Percentiles rank a stretch among this genome's conserved stretches.
Conservation (phyloP, 305 asterid species). For the Fraxinus greggii region DNA sequence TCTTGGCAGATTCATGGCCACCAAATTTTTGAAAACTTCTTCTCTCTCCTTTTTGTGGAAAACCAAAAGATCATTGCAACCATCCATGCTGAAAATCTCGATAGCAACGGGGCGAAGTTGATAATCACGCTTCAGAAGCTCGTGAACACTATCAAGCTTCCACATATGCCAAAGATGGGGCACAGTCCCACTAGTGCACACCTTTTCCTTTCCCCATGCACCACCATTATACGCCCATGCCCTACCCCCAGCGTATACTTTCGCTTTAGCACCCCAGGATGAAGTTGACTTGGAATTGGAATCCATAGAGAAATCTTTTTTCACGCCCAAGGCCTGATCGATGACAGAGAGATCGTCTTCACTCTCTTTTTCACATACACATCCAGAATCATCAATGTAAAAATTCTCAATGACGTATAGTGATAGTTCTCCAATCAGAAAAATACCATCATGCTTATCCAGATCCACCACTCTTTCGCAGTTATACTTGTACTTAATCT, state of each 20-base stretch:
- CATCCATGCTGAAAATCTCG: slow-evolving; percentile 99
- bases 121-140: slow-evolving; percentile 96
- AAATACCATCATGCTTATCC: slow-evolving; percentile 96
- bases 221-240: slow-evolving; percentile 99
- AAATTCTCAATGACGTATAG: slow-evolving; percentile 92
- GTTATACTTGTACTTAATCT: slow-evolving; percentile 84
- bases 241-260: slow-evolving; percentile 78
- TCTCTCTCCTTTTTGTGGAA: slow-evolving; percentile 98
- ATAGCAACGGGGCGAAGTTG: slow-evolving; percentile 99
- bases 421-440: slow-evolving; percentile 89
- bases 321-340: slow-evolving; percentile 98
- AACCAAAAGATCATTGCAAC: slow-evolving; percentile 97
- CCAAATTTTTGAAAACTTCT: slow-evolving; percentile 86
- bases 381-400: slow-evolving; percentile 90
- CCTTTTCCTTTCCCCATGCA: slow-evolving; percentile 98
- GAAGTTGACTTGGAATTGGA: slow-evolving; percentile 81
- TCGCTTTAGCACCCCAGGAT: slow-evolving; percentile 80
- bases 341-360: slow-evolving; percentile 94
- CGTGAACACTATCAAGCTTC: slow-evolving; percentile 98
- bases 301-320: slow-evolving; percentile 85
- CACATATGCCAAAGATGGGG: slow-evolving; percentile 99
- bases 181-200: slow-evolving; percentile 66
- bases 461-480: slow-evolving; percentile 99
- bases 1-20: slow-evolving; percentile 98
- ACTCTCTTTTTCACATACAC: slow-evolving; percentile 89